Base-by-base conservation (phyloP, 192 early-diverging fungal genomes). In the Podila horticola region DNA sequence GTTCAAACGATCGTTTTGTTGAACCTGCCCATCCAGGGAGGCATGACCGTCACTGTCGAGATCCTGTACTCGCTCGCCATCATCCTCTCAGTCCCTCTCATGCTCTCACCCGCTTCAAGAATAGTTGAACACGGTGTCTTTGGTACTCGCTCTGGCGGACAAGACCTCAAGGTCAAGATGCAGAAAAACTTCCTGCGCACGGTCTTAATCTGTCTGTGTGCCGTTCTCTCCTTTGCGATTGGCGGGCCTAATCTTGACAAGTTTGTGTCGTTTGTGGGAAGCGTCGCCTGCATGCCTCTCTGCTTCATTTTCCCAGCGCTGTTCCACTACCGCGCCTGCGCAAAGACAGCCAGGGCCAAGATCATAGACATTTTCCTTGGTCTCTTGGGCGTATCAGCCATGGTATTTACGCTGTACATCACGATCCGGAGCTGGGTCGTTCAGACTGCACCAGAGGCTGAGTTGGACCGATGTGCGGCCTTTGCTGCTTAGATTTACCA, bases 211-310 rank as follows among this genome's bases (percentile, higher is more conserved):
- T 81, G 82, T 20, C 19, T 84, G 26, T 87, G 92, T 51, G 92
- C 87, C 19, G 57, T 82, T 28, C 75, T 92, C 19, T 90, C 90
- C 0, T 91, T 90, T 82, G 71, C 82, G 15, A 91, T 92, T 11
- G 83, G 86, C 8, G 84, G 86, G 30, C 83, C 83, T 33, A 89
- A 88, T 69, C 76, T 95, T 50, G 92, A 95, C 83, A 91, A 91
- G 69, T 91, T 94, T 72, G 93, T 87, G 86, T 88, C 89, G 12
- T 87, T 97, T 34, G 90, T 98, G 45, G 95, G 95, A 2, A 92
- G 91, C 60, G 88, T 94, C 33, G 91, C 93, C 2, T 93, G 93
- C 83, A 82, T 93, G 83, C 90, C 92, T 76, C 59, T 93, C 22
- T 89, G 90, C 62, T 93, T 95, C 52, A 86, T 94, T 26, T 94